A percentile compares a stretch with the other conserved stretches of the same genome.
These are phyloP conservation scores for Boletus subparvulus DNA, from an alignment of 768 basidiomycete genomes.

Conservation along the genomic window DNA sequence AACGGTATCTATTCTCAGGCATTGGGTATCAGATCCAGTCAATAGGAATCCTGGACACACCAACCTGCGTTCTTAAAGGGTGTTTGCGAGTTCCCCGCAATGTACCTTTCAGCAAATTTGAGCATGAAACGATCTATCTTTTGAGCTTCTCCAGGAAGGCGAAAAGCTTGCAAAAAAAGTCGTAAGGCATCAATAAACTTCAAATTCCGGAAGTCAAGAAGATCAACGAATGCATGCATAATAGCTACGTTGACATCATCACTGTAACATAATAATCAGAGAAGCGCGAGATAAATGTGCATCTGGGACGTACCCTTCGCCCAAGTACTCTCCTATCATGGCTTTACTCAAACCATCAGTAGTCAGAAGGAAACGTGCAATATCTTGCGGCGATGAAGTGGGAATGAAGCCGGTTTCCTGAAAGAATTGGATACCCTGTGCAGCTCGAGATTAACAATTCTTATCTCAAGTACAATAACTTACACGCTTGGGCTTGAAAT, in stretches of 20 bases:
- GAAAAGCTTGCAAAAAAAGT: conserved; percentile 90
- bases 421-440: conserved; percentile 85
- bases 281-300: neutral
- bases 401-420: conserved; percentile 85
- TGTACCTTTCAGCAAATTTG: conserved; percentile 97
- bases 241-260: conserved; percentile 86
- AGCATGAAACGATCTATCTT: conserved; percentile 99
- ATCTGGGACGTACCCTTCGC: conserved; percentile 75
- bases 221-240: conserved; percentile 98
- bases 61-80: conserved; percentile 92
- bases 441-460: conserved; percentile 1
- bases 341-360: conserved; percentile 94
- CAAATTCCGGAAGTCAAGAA: conserved; percentile 79
- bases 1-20: conserved; percentile 63
- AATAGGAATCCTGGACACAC: conserved; percentile 25
- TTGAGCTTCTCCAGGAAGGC: conserved; percentile 94
- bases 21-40: conserved; percentile 6
- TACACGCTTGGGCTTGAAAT: conserved; percentile 97
- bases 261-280: conserved; percentile 41
- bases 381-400: conserved; percentile 65
- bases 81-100: conserved; percentile 81
- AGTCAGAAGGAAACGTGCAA: conserved; percentile 80
- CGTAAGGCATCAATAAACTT: conserved; percentile 90
- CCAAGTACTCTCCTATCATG: conserved; percentile 97
- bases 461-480: conserved; percentile 25